Conservation (phyloP, 768 basidiomycete species). For the Tephrocybe rancida region DNA sequence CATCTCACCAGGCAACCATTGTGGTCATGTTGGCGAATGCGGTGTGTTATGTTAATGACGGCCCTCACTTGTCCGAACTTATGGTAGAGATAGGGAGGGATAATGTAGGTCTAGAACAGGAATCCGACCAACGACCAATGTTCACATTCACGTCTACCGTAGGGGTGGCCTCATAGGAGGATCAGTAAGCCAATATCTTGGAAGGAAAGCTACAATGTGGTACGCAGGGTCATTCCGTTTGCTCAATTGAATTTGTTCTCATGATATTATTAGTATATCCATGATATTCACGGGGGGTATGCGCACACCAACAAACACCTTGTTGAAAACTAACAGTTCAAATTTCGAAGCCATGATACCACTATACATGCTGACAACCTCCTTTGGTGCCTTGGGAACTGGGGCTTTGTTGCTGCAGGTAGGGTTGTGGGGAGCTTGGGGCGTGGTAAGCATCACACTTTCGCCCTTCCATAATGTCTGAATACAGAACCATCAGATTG, state of each 20-base stretch:
- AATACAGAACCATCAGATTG: constrained; percentile 37
- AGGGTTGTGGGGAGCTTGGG: constrained; percentile 90
- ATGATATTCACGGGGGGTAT: too few relatives aligned
- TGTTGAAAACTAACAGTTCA: not conserved
- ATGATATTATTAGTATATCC: too few relatives aligned
- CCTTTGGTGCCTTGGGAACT: constrained; percentile 69
- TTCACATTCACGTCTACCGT: not conserved
- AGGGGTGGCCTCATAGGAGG: constrained; percentile 17
- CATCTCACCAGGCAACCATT: constrained; percentile 46
- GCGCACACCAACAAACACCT: too few relatives aligned
- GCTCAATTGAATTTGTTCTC: not conserved
- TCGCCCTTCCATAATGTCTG: not conserved
- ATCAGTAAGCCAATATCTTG: constrained; percentile 15
- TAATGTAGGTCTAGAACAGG: constrained; percentile 6
- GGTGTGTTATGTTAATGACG: not conserved
- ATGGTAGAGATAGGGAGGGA: not conserved
- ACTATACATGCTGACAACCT: constrained; percentile 77
- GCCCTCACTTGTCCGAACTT: not conserved
- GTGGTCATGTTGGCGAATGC: constrained; percentile 65
- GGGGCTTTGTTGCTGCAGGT: constrained; percentile 87
- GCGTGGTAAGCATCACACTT: constrained; percentile 56
- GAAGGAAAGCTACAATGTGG: constrained; percentile 14
- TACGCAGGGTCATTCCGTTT: not conserved
- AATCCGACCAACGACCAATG: not conserved
- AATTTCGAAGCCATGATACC: constrained; percentile 61